Percentiles rank a stretch among this genome's conserved stretches.
Evolutionary conservation across 495 filamentous ascomycete genomes (phyloP).

Genomic region (Lentithecium fluviatile): DNA sequence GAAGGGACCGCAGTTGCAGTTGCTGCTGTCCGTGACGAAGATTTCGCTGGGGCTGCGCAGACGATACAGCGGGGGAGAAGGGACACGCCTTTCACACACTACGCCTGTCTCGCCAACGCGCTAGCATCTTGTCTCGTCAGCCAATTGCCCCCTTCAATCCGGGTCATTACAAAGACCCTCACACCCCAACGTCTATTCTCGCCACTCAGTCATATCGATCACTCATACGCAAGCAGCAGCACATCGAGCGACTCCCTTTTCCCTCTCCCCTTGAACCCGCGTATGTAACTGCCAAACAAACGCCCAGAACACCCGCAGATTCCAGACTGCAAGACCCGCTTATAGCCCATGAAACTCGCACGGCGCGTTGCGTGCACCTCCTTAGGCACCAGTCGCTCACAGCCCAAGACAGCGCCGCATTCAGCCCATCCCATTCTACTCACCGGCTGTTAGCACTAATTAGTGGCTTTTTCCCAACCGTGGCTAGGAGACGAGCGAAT

Average conservation of each 20-base stretch:
- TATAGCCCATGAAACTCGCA: not conserved
- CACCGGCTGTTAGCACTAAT: not conserved
- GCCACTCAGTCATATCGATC: not conserved
- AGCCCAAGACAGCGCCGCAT: slow-evolving; percentile 4
- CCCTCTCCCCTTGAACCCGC: not conserved
- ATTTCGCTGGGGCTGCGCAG: not conserved
- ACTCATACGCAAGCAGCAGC: not conserved
- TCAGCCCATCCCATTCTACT: not conserved
- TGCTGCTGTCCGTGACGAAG: not conserved
- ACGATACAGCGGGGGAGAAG: not conserved
- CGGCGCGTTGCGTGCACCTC: not conserved
- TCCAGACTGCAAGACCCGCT: not conserved
- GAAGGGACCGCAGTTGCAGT: not conserved
- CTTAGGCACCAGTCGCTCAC: not conserved
- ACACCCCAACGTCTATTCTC: slow-evolving; percentile 3
- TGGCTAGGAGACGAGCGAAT: not conserved
- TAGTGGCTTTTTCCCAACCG: no score
- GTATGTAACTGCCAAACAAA: no score
- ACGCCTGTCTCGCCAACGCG: not conserved
- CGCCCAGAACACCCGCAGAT: not conserved
- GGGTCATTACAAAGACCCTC: slow-evolving; percentile 14
- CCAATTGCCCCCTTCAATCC: not conserved
- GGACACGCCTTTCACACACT: slow-evolving; percentile 6
- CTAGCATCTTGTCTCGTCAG: not conserved
- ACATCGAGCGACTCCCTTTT: no score